These are phyloP conservation scores for Mortierella sp. DNA, from an alignment of 371 early-diverging fungal species.

Conservation along the genomic window DNA sequence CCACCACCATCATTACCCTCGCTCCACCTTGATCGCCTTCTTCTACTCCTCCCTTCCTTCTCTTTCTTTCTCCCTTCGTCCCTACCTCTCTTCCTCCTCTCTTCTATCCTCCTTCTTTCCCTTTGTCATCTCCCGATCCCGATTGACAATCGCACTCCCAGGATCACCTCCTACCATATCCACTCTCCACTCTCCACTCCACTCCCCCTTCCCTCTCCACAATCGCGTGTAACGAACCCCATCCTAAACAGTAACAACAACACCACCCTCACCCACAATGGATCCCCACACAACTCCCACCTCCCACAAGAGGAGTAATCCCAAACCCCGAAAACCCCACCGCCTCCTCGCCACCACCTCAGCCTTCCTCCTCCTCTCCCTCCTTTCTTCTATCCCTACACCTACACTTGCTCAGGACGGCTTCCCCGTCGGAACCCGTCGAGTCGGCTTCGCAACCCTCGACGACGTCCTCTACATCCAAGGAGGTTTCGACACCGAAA, in stretches of 20 bases:
- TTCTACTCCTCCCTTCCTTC: neutral
- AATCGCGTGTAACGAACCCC: conserved; percentile 9
- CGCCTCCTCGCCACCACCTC: neutral
- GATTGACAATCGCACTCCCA: neutral
- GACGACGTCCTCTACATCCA: conserved; percentile 37
- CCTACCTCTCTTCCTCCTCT: neutral
- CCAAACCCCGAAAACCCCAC: neutral
- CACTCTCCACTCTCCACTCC: neutral
- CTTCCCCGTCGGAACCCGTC: conserved; percentile 23
- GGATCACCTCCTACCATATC: conserved; percentile 2
- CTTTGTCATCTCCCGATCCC: neutral
- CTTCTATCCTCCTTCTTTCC: neutral
- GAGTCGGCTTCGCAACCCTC: conserved; percentile 31
- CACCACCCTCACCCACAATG: neutral
- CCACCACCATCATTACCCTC: neutral
- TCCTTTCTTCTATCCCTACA: neutral
- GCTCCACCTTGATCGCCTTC: neutral
- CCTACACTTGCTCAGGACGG: conserved; percentile 14
- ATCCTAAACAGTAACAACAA: neutral
- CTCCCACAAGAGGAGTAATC: neutral
- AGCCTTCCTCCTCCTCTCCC: neutral
- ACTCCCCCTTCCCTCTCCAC: conserved; percentile 1
- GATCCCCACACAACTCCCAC: neutral
- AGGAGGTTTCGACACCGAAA: conserved; percentile 28
- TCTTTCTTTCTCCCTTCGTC: neutral